A percentile compares a stretch with the other conserved stretches of the same genome.
Evolutionary conservation across 345 rosid species (phyloP).

Genomic region (Populus davidiana): DNA sequence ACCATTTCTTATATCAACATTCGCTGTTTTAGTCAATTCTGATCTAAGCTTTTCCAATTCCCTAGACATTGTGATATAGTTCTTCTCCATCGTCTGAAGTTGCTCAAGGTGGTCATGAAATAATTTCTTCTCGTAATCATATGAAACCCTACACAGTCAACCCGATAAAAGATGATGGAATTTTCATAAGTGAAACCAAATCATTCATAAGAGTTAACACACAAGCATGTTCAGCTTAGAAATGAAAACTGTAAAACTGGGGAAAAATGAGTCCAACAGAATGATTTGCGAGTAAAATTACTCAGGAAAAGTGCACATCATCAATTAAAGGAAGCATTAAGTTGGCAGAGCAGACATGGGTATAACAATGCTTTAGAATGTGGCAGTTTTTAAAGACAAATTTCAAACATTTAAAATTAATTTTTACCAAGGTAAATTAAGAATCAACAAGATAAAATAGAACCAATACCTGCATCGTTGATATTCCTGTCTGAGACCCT

Average conservation of each 20-base stretch:
- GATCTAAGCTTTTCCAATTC: slow-evolving; percentile 92
- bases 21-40: slow-evolving; percentile 58
- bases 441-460: slow-evolving; percentile 8
- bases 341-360: not conserved
- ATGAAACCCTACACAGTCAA: slow-evolving; percentile 63
- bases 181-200: not conserved
- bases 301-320: too few relatives aligned
- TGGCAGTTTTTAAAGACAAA: not conserved
- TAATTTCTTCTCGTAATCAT: slow-evolving; percentile 79
- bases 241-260: too few relatives aligned
- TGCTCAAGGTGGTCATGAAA: slow-evolving; percentile 89
- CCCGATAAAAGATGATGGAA: not conserved
- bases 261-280: too few relatives aligned
- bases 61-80: slow-evolving; percentile 76
- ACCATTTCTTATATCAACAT: slow-evolving; percentile 63
- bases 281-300: too few relatives aligned
- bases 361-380: not conserved
- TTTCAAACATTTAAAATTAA: not conserved
- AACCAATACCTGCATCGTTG: slow-evolving; percentile 81
- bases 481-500: slow-evolving; percentile 76
- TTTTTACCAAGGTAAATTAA: not conserved
- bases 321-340: not conserved
- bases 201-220: not conserved
- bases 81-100: slow-evolving; percentile 89
- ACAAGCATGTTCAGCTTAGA: too few relatives aligned